Base-by-base conservation (phyloP, 495 filamentous ascomycete species). In the Lichenothelia convexa region DNA sequence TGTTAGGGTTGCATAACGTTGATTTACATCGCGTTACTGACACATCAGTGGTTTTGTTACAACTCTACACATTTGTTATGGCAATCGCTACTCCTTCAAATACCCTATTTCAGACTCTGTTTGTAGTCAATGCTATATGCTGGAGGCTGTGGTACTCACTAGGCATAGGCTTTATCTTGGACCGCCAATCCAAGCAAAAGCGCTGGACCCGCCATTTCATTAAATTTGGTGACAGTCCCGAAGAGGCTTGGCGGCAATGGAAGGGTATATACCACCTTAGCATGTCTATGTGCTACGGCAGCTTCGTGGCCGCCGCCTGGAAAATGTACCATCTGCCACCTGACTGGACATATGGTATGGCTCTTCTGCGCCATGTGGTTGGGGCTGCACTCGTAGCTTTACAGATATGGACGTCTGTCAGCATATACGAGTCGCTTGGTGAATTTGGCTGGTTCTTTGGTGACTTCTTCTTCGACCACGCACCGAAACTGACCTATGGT, bases 401-500 rank as follows among this genome's bases (percentile, higher is more conserved):
- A 32, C 89, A 97, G 51, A 58, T 87, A 8, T 97, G 91, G 91
- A 94, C 87, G 3, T 75, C 80, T 3, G 58, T 80, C 41, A 93
- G 85, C 54, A 91, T 95, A 41, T 92, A 94, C 57, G 84, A 93
- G 12, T 93, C 87, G 4, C 74, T 95, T 2, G 87, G 87, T 30
- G 89, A 97, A 51, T 95, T 94, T 51, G 91, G 91, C 45, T 97
- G 91, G 89, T 97, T 95, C 64, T 97, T 83, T 48, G 89, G 89
- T 9, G 89, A 97, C 55, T 97, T 97, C 63, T 84, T 84, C 62
- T 94, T 93, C 59, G 84, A 92, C 44, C 68, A 76, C 34, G 70
- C 73, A 7, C 76, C 71, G 16, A 91, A 92, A 48, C 67, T 95
- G 33, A 95, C 81, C 16, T 97, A 95, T 61, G 81, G 76, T 44